These are phyloP conservation scores for Euphrasia confusa DNA, from an alignment of 257 asterid species.

Conservation along the genomic window DNA sequence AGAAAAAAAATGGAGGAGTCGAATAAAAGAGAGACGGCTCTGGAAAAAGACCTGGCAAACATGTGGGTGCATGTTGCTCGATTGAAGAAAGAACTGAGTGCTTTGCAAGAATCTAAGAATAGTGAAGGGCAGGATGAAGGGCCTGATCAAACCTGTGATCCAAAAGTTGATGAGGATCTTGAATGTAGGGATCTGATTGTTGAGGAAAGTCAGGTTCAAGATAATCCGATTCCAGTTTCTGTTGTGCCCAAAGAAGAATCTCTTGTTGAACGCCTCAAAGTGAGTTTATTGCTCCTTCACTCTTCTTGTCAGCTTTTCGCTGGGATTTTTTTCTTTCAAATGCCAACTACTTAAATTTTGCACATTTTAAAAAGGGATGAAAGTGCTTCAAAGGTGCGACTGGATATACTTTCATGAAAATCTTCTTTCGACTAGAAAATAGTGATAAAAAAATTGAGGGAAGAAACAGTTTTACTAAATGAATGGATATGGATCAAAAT, in stretches of 20 bases:
- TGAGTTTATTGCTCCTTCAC: slow-evolving; percentile 29
- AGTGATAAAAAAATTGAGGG: too few species aligned
- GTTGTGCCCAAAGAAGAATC: slow-evolving; percentile 60
- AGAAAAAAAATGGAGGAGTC: slow-evolving; percentile 74
- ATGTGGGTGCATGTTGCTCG: slow-evolving; percentile 99
- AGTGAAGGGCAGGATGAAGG: slow-evolving; percentile 33
- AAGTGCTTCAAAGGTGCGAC: too few species aligned
- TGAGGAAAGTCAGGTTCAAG: slow-evolving; percentile 35
- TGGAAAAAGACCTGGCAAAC: slow-evolving; percentile 94
- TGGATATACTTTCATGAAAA: too few species aligned
- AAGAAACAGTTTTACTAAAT: too few species aligned
- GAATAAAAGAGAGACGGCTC: slow-evolving; percentile 77
- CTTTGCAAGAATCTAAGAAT: slow-evolving; percentile 37
- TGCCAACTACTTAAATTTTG: too few species aligned
- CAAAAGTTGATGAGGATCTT: slow-evolving; percentile 29
- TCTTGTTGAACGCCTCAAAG: slow-evolving; percentile 84
- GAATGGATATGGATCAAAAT: too few species aligned
- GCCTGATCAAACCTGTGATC: slow-evolving; percentile 32
- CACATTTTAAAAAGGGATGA: too few species aligned
- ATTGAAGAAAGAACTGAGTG: slow-evolving; percentile 67
- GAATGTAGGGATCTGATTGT: slow-evolving; percentile 34
- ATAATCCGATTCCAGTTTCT: slow-evolving; percentile 27
- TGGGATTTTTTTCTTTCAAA: too few species aligned
- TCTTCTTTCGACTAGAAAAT: too few species aligned
- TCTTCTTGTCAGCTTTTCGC: neutral